Base-by-base conservation (phyloP, 768 basidiomycete species). In the Lepiota subincarnata region DNA sequence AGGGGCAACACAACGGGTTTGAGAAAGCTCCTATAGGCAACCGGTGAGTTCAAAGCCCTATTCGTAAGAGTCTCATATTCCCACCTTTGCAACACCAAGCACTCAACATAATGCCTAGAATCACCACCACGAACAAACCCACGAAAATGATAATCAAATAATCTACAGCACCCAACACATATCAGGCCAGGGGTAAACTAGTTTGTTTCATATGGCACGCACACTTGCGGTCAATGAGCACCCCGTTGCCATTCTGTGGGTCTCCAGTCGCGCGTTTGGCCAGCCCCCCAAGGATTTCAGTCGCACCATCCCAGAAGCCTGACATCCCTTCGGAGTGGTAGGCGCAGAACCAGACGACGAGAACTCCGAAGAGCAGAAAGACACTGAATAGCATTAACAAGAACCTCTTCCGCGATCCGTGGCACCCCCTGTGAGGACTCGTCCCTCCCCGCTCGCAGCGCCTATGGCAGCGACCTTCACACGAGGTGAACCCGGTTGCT, bases 101-200 rank as follows among this genome's bases (percentile, higher is more conserved):
- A 56, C 78, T 80, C 14, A 86, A 73, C 73, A 81, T 80, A 47
- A 87, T 64, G 0, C 57, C 83, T 1, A 79, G 71, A 6, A 83
- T 61, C 5, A 86, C 26, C 0, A 84, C 79, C 0, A 86, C 64
- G 36, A 81, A 59, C 3, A 86, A 64, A 1, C 85, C 85, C 8
- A 86, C 82, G 62, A 86, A 80, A n/a, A 84, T 59, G 34, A 86
- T 68, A 34, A 86, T 82, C 24, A 86, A 72, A 59, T 85, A 86
- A 14, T 81, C 84, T 86, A 50, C 2, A 40, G 16, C 12, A 43
- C 16, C 19, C 42, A 7, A 8, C 11, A 14, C 10, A 18, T 11
- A 24, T 40, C 38, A 50, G 48, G n/a, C 12, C 31, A 8, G 8
- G 20, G 8, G 13, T 7, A 11, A 50, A 12, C 7, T 11, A 20